These are phyloP conservation scores for Xerocomus brunneocitrinus DNA, from an alignment of 768 basidiomycete genomes.

Conservation along the genomic window DNA sequence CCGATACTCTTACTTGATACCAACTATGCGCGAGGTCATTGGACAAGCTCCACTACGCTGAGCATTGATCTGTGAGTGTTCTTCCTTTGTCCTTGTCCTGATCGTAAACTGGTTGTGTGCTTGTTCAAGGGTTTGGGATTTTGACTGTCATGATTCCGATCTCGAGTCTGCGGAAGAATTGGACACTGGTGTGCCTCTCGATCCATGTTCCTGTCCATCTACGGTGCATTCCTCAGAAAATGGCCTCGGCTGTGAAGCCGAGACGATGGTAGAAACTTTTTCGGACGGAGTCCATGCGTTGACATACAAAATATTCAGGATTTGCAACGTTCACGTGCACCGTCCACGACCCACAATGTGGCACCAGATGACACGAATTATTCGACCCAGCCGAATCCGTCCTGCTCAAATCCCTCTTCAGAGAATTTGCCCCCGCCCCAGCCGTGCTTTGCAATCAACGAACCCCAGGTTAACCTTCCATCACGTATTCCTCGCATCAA, in stretches of 20 bases:
- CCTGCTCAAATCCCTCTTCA: neutral
- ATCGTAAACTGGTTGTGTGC: neutral
- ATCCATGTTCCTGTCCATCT: neutral
- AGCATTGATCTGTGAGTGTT: constrained; percentile 19
- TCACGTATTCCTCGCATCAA: constrained; percentile 23
- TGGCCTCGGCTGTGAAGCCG: neutral
- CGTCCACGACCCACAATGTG: neutral
- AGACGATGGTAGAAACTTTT: constrained; percentile 14
- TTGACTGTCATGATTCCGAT: constrained; percentile 17
- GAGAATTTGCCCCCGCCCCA: neutral
- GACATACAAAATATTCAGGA: constrained; percentile 9
- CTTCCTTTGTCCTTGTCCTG: neutral
- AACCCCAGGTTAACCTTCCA: neutral
- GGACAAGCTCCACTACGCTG: constrained; percentile 19
- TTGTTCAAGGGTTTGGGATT: constrained; percentile 22
- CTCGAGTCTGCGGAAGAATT: constrained; percentile 11
- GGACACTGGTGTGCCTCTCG: neutral
- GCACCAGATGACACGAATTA: neutral
- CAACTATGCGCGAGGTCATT: constrained; percentile 7
- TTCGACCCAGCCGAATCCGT: neutral
- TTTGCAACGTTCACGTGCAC: neutral
- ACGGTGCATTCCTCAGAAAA: neutral
- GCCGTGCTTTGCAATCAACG: neutral
- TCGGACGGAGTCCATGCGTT: constrained; percentile 1
- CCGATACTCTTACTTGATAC: constrained; percentile 23